These are phyloP conservation scores for Diddensiella santjacobensis DNA, from an alignment of 805 yeast genomes.

Conservation along the genomic window DNA sequence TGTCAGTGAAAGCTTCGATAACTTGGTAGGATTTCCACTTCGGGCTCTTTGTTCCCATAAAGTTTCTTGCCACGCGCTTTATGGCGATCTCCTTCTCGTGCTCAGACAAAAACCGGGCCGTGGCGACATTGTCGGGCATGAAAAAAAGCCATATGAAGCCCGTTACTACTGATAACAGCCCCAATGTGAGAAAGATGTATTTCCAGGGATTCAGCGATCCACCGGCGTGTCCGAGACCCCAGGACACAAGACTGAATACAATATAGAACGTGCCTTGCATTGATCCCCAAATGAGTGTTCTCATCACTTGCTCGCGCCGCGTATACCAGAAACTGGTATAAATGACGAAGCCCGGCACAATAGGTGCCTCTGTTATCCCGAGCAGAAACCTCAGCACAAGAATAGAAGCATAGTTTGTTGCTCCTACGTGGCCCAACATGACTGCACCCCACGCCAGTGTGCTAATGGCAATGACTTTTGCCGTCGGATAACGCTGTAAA, in stretches of 20 bases:
- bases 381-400: slow-evolving; percentile 46
- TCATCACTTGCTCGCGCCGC: slow-evolving; percentile 40
- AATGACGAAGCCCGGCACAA: slow-evolving; percentile 55
- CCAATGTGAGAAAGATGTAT: slow-evolving; percentile 52
- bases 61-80: slow-evolving; percentile 49
- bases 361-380: slow-evolving; percentile 52
- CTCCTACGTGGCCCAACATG: slow-evolving; percentile 23
- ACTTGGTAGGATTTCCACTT: slow-evolving; percentile 51
- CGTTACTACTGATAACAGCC: slow-evolving; percentile 47
- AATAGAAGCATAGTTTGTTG: slow-evolving; percentile 44
- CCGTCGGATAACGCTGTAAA: slow-evolving; percentile 54
- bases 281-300: slow-evolving; percentile 42
- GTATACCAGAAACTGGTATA: slow-evolving; percentile 58
- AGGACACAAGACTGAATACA: slow-evolving; percentile 46
- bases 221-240: slow-evolving; percentile 37
- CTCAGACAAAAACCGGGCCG: slow-evolving; percentile 44
- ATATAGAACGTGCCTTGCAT: slow-evolving; percentile 42
- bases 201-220: slow-evolving; percentile 45
- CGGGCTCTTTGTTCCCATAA: slow-evolving; percentile 53
- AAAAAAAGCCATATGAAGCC: slow-evolving; percentile 22
- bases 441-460: slow-evolving; percentile 19
- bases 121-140: slow-evolving; percentile 51
- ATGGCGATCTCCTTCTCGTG: slow-evolving; percentile 45
- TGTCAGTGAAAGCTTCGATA: slow-evolving; percentile 46
- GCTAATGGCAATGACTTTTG: slow-evolving; percentile 11